Conservation (phyloP, 192 early-diverging fungal genomes). For the Martensiomyces pterosporus region DNA sequence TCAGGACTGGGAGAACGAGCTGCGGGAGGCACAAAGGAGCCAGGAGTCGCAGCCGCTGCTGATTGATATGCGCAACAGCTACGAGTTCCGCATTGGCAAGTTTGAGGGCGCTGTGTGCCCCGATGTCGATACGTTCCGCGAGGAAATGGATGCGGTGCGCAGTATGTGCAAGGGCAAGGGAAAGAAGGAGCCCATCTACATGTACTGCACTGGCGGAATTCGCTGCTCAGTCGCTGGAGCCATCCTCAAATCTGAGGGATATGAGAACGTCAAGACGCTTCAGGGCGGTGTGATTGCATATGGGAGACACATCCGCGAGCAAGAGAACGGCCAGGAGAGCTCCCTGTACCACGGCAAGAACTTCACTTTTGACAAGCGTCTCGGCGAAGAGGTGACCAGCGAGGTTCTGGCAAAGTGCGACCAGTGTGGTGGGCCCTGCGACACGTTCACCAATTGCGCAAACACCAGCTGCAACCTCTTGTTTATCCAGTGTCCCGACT, state of each 20-base stretch:
- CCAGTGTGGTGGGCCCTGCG: constrained; percentile 63
- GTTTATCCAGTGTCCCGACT: constrained; percentile 63
- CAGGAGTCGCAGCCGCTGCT: constrained; percentile 43
- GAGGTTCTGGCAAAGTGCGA: constrained; percentile 66
- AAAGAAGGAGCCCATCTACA: constrained; percentile 62
- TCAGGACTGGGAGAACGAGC: constrained; percentile 60
- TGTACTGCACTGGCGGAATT: constrained; percentile 87
- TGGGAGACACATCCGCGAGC: constrained; percentile 55
- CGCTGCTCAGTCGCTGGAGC: constrained; percentile 78
- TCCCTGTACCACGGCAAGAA: constrained; percentile 74
- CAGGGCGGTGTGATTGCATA: constrained; percentile 76
- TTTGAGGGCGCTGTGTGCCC: constrained; percentile 67
- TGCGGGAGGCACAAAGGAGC: constrained; percentile 18
- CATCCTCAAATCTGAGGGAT: constrained; percentile 60
- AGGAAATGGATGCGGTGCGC: constrained; percentile 62
- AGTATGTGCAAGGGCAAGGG: constrained; percentile 51
- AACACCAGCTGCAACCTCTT: constrained; percentile 69
- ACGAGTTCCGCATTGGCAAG: constrained; percentile 68
- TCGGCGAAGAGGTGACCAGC: constrained; percentile 62
- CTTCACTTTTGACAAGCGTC: constrained; percentile 77
- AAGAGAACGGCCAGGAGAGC: constrained; percentile 10
- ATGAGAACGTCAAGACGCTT: constrained; percentile 63
- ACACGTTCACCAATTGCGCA: constrained; percentile 65
- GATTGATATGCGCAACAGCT: constrained; percentile 78
- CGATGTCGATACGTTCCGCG: constrained; percentile 70